Evolutionary conservation across 345 rosid species (phyloP), one percentile per base, ranked within the genome.

Genomic region (Rubroshorea leprosula): DNA sequence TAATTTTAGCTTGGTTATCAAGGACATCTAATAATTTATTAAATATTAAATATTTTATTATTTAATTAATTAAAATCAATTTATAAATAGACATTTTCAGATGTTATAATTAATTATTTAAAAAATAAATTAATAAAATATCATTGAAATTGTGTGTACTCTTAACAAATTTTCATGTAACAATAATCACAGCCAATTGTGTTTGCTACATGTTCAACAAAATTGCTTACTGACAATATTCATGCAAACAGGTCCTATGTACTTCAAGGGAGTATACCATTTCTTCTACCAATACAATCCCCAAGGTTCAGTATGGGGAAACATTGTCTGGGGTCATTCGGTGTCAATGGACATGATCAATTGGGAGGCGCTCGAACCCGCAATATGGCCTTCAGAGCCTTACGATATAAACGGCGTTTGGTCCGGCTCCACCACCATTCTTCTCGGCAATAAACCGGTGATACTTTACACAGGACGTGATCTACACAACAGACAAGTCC

Each of bases 251-350:
- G 97, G 80, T 10, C 96, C 94, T 0, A 63, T 93, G 76, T 79
- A 73, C 63, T 87, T 66, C 76, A 82, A 87, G 45, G 99, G 99
- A 9, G 3, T 75, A 0, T 93, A 89, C 67, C 97, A 89, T 63
- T 68, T 89, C 0, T 93, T 93, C 74, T 93, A 89, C 61, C 98
- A 93, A 23, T 86, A 86, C 61, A 92, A 92, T 51, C 87, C 99
- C 24, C 68, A 82, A 44, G 86, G 94, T 14, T 76, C 96, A 1
- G 91, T 87, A 1, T 93, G 97, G 96, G 99, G 96, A 12, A 83
- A 85, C 68, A 87, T 89, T 15, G 83, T 89, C 0, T 93, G 99
- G 97, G 97, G 92, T 1, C 99, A 93, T 66, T 93, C 96, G 0
- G 84, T 89, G 0, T 93, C 97, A 0, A 83, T 49, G 55, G 99